Base-by-base conservation (phyloP, 2,329 filamentous ascomycete species). In the Colletotrichum lupini region DNA sequence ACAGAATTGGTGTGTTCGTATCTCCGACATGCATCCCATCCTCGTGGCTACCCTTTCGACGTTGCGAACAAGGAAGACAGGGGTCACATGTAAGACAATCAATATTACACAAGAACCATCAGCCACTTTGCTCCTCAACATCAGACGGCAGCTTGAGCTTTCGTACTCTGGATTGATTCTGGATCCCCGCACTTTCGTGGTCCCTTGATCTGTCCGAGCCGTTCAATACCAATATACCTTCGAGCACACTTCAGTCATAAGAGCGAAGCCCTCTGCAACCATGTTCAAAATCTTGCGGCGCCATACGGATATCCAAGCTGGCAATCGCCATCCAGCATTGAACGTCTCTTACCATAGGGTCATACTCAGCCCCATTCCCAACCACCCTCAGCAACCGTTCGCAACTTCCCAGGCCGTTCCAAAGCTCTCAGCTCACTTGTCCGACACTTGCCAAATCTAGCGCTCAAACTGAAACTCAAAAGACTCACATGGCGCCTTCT, bases 341-440 rank as follows among this genome's bases (percentile, higher is more conserved):
- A 3, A 22, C 19, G 9, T 49, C n/a, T 7, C 42, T 42, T 42
- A 19, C 19, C 42, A n/a, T 22, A 19, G 8, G 11, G 19, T 49
- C 42, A 3, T 49, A 8, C 28, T 30, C 28, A 42, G 14, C 22
- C 22, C 53, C 53, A 9, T 19, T 16, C 56, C 46, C 49, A 71
- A 35, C 61, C 61, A 52, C 62, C 62, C 24, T 28, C 32, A 11
- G 26, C n/a, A 5, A 28, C 32, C 30, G 32, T 65, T 65, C 22
- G 24, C 49, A 57, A 46, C 32, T 65, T 65, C 16, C 16, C 16
- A 57, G 22, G 53, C 52, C 52, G 22, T 49, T 59, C 68, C 59
- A 73, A 69, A 69, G 70, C 70, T 73, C 53, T 64, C 42, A 42
- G 42, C 55, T 73, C 52, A 59, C 37, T 69, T 69, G 30, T 32